phyloP scores from a whole-genome alignment of 306 rosid genomes.

The Macrotyloma uniflorum region DNA sequence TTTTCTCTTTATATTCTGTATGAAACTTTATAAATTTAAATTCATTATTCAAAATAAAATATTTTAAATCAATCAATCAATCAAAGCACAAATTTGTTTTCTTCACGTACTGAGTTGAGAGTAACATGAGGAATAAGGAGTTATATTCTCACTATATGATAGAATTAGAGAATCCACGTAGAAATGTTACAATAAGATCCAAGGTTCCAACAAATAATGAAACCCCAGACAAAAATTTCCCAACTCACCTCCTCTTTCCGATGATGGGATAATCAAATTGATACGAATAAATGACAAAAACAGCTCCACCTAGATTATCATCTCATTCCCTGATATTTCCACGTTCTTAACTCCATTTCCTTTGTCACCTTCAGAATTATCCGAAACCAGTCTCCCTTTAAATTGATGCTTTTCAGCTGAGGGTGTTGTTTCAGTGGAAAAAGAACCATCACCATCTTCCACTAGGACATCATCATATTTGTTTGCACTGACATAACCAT shows the following conservation, averaged over 20 bases:
- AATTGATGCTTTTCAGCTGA: conserved; percentile 35
- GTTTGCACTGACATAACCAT: conserved; percentile 39
- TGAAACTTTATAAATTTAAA: no score
- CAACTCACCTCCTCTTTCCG: conserved; percentile 57
- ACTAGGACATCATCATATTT: conserved; percentile 24
- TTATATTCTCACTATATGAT: conserved; percentile 34
- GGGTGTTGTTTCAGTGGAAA: conserved; percentile 29
- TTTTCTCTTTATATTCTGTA: no score
- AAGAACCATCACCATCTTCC: conserved; percentile 36
- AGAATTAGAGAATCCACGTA: conserved; percentile 37
- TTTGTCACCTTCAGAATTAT: conserved; percentile 32
- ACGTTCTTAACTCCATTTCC: conserved; percentile 46
- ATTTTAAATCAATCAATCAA: no score
- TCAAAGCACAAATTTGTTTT: no score
- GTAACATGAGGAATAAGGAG: conserved; percentile 8
- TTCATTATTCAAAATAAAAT: no score
- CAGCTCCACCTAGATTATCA: conserved; percentile 24
- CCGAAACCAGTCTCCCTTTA: conserved; percentile 31
- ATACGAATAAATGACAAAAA: conserved; percentile 40
- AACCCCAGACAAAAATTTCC: conserved; percentile 61
- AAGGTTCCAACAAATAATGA: conserved; percentile 68
- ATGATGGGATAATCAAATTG: conserved; percentile 65
- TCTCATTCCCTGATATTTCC: conserved; percentile 44
- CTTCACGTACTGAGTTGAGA: not conserved
- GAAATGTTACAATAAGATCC: conserved; percentile 41